A percentile compares a stretch with the other conserved stretches of the same genome.
phyloP scores from a whole-genome alignment of 768 basidiomycete species.

The Pleurotus pulmonarius region DNA sequence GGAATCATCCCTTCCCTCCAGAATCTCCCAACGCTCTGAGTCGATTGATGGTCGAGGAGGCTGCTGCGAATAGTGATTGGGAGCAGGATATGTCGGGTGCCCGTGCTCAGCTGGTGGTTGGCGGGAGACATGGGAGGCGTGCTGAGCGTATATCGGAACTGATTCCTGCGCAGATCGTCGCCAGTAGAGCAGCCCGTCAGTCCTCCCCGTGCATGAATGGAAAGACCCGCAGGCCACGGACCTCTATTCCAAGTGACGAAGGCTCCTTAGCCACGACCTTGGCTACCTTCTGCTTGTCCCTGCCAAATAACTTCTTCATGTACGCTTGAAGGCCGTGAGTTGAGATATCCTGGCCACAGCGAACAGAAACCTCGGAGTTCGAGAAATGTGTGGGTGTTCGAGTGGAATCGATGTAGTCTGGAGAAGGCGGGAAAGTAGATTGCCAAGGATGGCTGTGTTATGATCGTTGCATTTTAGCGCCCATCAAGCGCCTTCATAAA shows the following conservation, averaged over 20 bases:
- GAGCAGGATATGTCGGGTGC: background rate
- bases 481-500: background rate
- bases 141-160: conserved; percentile 4
- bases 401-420: background rate
- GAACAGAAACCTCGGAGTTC: background rate
- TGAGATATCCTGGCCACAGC: background rate
- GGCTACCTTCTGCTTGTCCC: conserved; percentile 9
- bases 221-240: background rate
- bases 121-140: background rate
- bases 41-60: conserved; percentile 11
- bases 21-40: conserved; percentile 12
- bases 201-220: background rate
- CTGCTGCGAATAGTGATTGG: background rate
- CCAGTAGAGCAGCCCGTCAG: background rate
- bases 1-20: conserved; percentile 1
- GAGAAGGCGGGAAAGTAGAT: conserved; percentile 3
- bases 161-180: background rate
- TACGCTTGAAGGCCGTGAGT: background rate
- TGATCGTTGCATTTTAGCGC: background rate
- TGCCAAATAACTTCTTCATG: conserved; percentile 12
- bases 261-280: conserved; percentile 10
- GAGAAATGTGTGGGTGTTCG: background rate
- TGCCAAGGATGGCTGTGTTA: conserved; percentile 4
- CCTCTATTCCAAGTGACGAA: conserved; percentile 8
- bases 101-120: conserved; percentile 2